Evolutionary conservation across 129 eudicot species (phyloP).

Genomic region (Helichrysum umbraculigerum): DNA sequence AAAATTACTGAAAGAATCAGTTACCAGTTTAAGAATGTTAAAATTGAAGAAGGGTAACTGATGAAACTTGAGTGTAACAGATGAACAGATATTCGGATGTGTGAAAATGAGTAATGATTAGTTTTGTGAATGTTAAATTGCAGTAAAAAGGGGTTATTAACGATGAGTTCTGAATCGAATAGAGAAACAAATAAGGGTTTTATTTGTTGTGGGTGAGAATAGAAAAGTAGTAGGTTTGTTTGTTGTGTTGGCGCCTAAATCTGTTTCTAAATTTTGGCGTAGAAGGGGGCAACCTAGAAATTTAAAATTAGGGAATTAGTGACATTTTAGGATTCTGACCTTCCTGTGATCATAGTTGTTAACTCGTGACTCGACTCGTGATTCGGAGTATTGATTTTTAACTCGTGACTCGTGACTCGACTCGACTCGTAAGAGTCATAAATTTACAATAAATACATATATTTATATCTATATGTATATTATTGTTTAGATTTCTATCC

Average conservation of each 20-base stretch:
- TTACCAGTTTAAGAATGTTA: background rate
- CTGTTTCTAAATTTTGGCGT: background rate
- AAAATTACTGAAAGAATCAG: background rate
- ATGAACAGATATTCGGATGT: background rate
- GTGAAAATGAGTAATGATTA: background rate
- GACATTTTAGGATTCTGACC: no score
- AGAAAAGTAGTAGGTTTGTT: background rate
- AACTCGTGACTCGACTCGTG: no score
- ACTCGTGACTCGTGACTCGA: no score
- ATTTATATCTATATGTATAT: no score
- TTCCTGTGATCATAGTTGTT: no score
- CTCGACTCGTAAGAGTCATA: no score
- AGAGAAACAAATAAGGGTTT: no score
- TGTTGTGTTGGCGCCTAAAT: background rate
- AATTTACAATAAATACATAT: no score
- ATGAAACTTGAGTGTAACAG: background rate
- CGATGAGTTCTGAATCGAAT: background rate
- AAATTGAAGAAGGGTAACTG: background rate
- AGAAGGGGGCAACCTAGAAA: no score
- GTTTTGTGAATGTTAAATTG: background rate
- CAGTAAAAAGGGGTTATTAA: background rate
- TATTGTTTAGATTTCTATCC: no score
- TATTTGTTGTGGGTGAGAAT: background rate
- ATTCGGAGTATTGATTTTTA: no score
- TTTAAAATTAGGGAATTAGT: no score